Evolutionary conservation across 768 basidiomycete genomes (phyloP).

Genomic region (Tylopilus sp.): DNA sequence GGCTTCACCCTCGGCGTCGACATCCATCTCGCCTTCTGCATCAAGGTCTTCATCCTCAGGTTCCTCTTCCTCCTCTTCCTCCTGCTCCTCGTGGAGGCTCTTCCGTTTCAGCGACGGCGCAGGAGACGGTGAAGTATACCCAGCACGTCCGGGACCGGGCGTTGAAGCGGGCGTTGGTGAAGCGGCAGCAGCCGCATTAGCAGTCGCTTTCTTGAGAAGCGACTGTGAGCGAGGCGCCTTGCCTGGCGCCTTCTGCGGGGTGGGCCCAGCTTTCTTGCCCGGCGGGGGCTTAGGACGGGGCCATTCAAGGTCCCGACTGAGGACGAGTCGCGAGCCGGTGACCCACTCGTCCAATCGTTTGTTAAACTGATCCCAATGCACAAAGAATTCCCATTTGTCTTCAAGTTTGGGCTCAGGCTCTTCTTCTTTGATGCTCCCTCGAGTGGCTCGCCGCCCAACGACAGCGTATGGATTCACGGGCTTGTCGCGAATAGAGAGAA

Average conservation of each 20-base stretch:
- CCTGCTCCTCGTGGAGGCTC: conserved; percentile 55
- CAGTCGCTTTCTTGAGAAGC: conserved; percentile 66
- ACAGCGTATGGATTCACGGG: conserved; percentile 56
- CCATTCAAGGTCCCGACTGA: conserved; percentile 89
- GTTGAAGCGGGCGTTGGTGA: conserved; percentile 57
- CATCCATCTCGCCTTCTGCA: conserved; percentile 45
- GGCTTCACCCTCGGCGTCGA: conserved; percentile 43
- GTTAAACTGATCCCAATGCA: conserved; percentile 99
- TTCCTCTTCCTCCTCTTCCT: conserved; percentile 55
- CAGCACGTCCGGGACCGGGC: conserved; percentile 31
- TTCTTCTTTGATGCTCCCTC: conserved; percentile 40
- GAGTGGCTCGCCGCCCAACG: conserved; percentile 37
- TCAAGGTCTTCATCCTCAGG: conserved; percentile 46
- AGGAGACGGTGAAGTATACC: conserved; percentile 54
- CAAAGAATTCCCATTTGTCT: conserved; percentile 91
- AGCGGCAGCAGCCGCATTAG: conserved; percentile 64
- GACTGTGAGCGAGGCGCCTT: conserved; percentile 59
- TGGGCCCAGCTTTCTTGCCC: conserved; percentile 49
- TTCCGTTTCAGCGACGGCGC: conserved; percentile 68
- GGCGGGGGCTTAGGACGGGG: conserved; percentile 78
- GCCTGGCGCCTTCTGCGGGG: conserved; percentile 52
- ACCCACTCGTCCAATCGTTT: conserved; percentile 99
- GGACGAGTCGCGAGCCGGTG: conserved; percentile 77
- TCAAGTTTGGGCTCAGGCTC: conserved; percentile 56
- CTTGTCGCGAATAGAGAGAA: conserved; percentile 91